Evolutionary conservation across 345 rosid species (phyloP), one percentile per base, ranked within the genome.

Genomic region (Pistacia vera): DNA sequence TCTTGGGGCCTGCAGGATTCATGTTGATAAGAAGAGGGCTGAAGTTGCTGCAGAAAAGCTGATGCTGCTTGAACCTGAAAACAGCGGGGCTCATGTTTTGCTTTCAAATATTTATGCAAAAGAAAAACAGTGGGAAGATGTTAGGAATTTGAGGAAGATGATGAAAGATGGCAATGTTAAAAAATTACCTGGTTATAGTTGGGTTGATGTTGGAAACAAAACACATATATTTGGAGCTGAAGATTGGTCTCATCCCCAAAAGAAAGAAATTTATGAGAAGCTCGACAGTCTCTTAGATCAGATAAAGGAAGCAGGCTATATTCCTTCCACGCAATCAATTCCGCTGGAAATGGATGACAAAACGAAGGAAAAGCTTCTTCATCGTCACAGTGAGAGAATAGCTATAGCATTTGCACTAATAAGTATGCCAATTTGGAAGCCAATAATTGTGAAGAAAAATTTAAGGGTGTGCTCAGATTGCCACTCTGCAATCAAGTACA

Each of bases 111-210:
- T 69, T 13, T 52, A 69, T 69, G 72, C 72, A 16, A 69, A 69
- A 44, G 72, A 69, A 52, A 41, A 17, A 18, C 72, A 52, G 17
- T 69, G 72, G 72, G 72, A 54, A 69, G 61, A 69, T 69, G 72
- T 54, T 25, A 69, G 20, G 72, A 69, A 30, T 69, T 35, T 69
- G 72, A 52, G 72, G 61, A 54, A 69, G 60, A 69, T 69, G 44
- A 69, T 69, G 59, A 52, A 56, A 52, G 61, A 69, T 30, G 61
- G 60, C 59, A 69, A 16, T 33, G 61, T 69, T 13, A 69, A 69
- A 16, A 69, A 69, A 17, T 69, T 69, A 44, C 72, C 72, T 28
- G 72, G 72, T 69, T 69, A 52, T 69, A 69, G 59, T 52, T 69
- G 72, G 72, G 71, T 68, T 68, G 58, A 68, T 68, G 36, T 56